Percentiles rank a stretch among this genome's conserved stretches.
Evolutionary conservation across 2,329 filamentous ascomycete genomes (phyloP).

Genomic region (Aureobasidium pullulans): DNA sequence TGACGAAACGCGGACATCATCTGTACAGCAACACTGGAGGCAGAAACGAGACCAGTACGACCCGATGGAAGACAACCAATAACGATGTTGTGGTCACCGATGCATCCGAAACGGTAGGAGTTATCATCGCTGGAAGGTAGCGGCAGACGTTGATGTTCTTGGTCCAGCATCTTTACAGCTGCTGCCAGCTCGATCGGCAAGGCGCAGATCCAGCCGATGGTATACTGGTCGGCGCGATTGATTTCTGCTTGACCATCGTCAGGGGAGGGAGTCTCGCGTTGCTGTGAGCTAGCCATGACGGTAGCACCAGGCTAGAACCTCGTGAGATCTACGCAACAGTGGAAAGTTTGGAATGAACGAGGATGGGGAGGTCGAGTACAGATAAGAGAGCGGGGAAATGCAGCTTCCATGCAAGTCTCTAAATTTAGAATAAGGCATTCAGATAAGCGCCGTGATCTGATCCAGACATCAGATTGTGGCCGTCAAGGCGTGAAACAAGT

Average conservation of each 20-base stretch:
- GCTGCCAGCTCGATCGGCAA: conserved; percentile 9
- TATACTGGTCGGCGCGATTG: conserved; percentile 11
- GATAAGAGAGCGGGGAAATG: neutral
- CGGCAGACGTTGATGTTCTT: neutral
- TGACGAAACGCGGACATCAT: conserved; percentile 15
- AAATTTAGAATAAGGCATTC: neutral
- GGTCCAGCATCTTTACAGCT: neutral
- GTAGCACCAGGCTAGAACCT: neutral
- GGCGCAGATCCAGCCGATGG: conserved; percentile 19
- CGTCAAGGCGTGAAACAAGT: too few relatives aligned
- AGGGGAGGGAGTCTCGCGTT: neutral
- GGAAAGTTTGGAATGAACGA: neutral
- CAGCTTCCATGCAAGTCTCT: neutral
- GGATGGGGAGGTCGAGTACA: neutral
- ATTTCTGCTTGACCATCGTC: neutral
- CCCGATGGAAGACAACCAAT: conserved; percentile 20
- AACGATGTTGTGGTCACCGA: conserved; percentile 22
- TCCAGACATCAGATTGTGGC: too few relatives aligned
- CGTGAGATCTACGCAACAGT: neutral
- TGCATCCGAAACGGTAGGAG: conserved; percentile 10
- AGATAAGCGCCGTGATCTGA: too few relatives aligned
- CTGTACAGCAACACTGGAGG: conserved; percentile 16
- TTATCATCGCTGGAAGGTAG: neutral
- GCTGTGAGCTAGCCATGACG: neutral
- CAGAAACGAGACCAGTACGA: conserved; percentile 15